Evolutionary conservation across 148 eudicot species (phyloP).

Genomic region (Chenopodium berlandieri): DNA sequence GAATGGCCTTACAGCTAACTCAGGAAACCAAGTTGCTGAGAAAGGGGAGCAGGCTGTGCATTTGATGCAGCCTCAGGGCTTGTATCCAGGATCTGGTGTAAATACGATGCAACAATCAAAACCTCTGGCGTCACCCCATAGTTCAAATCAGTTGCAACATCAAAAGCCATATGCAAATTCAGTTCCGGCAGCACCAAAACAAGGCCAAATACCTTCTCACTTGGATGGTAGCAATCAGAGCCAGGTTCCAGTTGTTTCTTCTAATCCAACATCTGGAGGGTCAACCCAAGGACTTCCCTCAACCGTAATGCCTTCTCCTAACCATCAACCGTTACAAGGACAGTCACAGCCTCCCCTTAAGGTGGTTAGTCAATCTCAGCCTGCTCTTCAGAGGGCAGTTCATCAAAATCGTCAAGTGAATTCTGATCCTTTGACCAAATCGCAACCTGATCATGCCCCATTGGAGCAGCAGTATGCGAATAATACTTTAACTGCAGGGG

Average conservation of each 20-base stretch:
- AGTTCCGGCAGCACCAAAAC: conserved; percentile 45
- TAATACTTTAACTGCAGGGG: conserved; percentile 27
- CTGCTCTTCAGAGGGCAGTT: conserved; percentile 39
- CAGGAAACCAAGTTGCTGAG: conserved; percentile 54
- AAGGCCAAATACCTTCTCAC: conserved; percentile 41
- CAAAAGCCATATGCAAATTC: conserved; percentile 47
- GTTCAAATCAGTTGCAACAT: conserved; percentile 39
- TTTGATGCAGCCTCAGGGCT: conserved; percentile 45
- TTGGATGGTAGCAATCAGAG: conserved; percentile 48
- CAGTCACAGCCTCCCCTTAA: conserved; percentile 42
- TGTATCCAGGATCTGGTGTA: conserved; percentile 37
- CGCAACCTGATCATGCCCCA: conserved; percentile 36
- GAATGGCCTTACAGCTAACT: conserved; percentile 49
- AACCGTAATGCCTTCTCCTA: conserved; percentile 38
- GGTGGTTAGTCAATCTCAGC: conserved; percentile 42
- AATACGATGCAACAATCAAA: conserved; percentile 44
- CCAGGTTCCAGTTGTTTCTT: conserved; percentile 35
- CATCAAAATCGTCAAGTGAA: conserved; percentile 46
- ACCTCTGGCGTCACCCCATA: conserved; percentile 34
- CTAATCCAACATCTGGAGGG: conserved; percentile 33
- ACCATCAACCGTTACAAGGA: conserved; percentile 41
- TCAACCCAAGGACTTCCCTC: conserved; percentile 42
- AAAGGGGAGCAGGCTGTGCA: conserved; percentile 50
- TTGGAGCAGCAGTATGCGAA: conserved; percentile 34
- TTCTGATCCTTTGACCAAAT: conserved; percentile 42